Evolutionary conservation across 768 basidiomycete genomes (phyloP).

Genomic region (Boletales sp.): DNA sequence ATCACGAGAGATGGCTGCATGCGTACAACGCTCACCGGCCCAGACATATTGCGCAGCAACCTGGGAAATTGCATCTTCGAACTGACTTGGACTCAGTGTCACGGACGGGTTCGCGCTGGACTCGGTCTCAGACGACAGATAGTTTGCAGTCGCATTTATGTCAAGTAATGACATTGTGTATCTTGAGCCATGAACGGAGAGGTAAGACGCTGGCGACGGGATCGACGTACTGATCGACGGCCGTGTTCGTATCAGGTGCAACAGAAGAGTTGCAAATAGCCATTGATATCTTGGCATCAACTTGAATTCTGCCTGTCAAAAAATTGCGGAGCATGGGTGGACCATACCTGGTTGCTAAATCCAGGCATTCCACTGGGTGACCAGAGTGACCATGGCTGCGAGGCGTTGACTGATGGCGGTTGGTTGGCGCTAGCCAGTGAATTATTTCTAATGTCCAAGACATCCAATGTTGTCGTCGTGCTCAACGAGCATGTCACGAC

Average conservation of each 20-base stretch:
- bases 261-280: too few species aligned
- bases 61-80: neutral
- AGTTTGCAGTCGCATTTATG: neutral
- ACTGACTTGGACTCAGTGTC: neutral
- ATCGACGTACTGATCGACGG: too few species aligned
- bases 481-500: neutral
- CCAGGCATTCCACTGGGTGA: too few species aligned
- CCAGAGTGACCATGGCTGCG: too few species aligned
- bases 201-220: too few species aligned
- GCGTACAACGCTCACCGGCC: neutral
- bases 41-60: neutral
- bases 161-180: neutral
- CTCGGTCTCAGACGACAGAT: neutral
- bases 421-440: neutral
- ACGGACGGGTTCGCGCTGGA: neutral
- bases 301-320: too few species aligned
- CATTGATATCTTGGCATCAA: too few species aligned
- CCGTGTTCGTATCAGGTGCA: too few species aligned
- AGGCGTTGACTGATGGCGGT: too few species aligned
- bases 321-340: too few species aligned
- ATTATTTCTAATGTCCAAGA: neutral
- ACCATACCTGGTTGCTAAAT: too few species aligned
- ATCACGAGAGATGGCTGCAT: too few species aligned
- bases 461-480: neutral
- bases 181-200: neutral